Percentiles rank a stretch among this genome's conserved stretches.
These are phyloP conservation scores for Ephemerocybe angulata DNA, from an alignment of 768 basidiomycete genomes.

Conservation along the genomic window DNA sequence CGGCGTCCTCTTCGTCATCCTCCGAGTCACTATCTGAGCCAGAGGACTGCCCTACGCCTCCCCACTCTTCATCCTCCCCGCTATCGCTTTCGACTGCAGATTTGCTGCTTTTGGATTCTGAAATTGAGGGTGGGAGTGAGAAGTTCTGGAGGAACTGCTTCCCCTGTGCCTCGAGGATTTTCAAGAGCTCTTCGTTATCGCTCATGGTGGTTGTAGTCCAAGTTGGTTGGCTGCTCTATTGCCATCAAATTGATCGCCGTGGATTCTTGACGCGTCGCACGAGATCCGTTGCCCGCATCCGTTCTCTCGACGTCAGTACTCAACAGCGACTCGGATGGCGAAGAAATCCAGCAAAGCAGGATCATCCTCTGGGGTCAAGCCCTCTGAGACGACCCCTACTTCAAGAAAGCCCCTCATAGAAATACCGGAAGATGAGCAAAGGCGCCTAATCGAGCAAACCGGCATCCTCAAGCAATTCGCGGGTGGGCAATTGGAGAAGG, in stretches of 20 bases:
- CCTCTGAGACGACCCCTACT: background rate
- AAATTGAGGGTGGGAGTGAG: conserved; percentile 16
- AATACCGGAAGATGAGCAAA: conserved; percentile 73
- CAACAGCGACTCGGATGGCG: conserved; percentile 20
- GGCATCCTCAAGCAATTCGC: conserved; percentile 47
- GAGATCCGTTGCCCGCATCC: background rate
- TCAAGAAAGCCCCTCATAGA: conserved; percentile 33
- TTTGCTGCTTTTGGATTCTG: conserved; percentile 3
- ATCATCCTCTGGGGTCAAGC: conserved; percentile 5
- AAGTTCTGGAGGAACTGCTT: conserved; percentile 46
- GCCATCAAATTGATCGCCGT: conserved; percentile 2
- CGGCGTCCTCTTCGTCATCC: conserved; percentile 13
- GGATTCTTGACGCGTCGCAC: background rate
- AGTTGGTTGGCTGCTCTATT: background rate
- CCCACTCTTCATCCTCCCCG: conserved; percentile 35
- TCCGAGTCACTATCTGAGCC: conserved; percentile 13
- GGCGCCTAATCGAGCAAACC: conserved; percentile 67
- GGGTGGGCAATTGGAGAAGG: background rate
- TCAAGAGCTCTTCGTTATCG: conserved; percentile 34
- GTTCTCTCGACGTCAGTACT: conserved; percentile 4
- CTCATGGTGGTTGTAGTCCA: conserved; percentile 17
- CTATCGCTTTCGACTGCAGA: conserved; percentile 13
- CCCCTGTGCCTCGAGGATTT: conserved; percentile 44
- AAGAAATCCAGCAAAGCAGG: conserved; percentile 17
- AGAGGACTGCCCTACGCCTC: conserved; percentile 27